Conservation (phyloP, 176 grass and related monocot genomes). For the Alloteropsis semialata region DNA sequence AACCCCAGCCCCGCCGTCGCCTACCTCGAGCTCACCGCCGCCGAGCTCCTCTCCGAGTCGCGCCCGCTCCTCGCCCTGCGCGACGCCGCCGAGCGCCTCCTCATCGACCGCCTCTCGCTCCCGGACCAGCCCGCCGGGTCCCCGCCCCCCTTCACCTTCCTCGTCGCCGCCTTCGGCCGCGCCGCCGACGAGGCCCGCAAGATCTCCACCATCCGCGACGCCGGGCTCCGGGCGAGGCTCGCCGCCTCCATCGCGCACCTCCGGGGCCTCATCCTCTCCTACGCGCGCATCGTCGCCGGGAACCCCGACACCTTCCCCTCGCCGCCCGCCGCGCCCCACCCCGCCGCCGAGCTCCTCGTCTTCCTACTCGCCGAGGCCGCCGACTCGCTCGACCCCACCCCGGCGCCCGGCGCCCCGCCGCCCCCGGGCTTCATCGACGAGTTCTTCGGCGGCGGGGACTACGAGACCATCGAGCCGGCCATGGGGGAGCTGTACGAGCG, state of each 20-base stretch:
- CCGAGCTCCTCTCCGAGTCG: slow-evolving; percentile 92
- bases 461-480: slow-evolving; percentile 54
- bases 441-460: slow-evolving; percentile 62
- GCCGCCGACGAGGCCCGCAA: slow-evolving; percentile 71
- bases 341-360: slow-evolving; percentile 51
- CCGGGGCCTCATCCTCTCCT: slow-evolving; percentile 65
- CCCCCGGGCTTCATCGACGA: slow-evolving; percentile 75
- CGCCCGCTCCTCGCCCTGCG: slow-evolving; percentile 58
- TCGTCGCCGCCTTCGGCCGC: slow-evolving; percentile 68
- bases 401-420: slow-evolving; percentile 35
- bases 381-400: slow-evolving; percentile 51
- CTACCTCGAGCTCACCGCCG: slow-evolving; percentile 90
- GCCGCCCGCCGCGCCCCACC: slow-evolving; percentile 31
- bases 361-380: slow-evolving; percentile 75
- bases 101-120: slow-evolving; percentile 86
- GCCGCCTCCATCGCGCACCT: slow-evolving; percentile 52
- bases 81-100: slow-evolving; percentile 64
- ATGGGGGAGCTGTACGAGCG: slow-evolving; percentile 73
- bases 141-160: slow-evolving; percentile 57
- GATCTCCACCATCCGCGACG: slow-evolving; percentile 80
- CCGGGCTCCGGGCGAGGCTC: slow-evolving; percentile 44
- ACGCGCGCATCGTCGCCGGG: slow-evolving; percentile 68
- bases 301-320: slow-evolving; percentile 74
- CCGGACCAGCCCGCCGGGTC: slow-evolving; percentile 29
- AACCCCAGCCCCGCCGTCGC: slow-evolving; percentile 43